Evolutionary conservation across 1,139 yeast species (phyloP).

Genomic region (Taphrina communis): DNA sequence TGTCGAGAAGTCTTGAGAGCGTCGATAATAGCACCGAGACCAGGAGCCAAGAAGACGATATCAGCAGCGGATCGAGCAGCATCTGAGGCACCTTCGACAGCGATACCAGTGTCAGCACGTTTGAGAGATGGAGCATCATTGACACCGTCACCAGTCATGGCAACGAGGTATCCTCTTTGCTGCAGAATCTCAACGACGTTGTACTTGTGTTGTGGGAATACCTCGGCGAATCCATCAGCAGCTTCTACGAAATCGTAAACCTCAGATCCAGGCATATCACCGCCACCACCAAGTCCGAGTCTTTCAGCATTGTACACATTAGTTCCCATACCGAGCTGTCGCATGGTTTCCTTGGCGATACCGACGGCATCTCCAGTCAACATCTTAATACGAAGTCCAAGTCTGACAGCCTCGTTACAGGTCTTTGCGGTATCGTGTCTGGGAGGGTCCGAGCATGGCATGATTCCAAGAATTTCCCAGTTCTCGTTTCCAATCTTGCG

Average conservation of each 20-base stretch:
- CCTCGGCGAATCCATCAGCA: conserved; percentile 83
- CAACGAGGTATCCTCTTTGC: conserved; percentile 77
- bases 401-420: conserved; percentile 67
- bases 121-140: conserved; percentile 79
- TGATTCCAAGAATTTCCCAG: conserved; percentile 75
- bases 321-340: conserved; percentile 73
- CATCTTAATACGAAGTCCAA: conserved; percentile 73
- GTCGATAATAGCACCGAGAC: conserved; percentile 78
- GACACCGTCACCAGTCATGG: conserved; percentile 85
- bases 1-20: conserved; percentile 78
- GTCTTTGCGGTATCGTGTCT: conserved; percentile 75
- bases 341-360: conserved; percentile 73
- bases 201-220: conserved; percentile 81
- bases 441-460: conserved; percentile 79
- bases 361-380: conserved; percentile 79
- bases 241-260: conserved; percentile 78
- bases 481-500: conserved; percentile 74
- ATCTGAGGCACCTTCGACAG: conserved; percentile 81
- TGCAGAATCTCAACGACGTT: conserved; percentile 78
- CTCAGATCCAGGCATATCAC: conserved; percentile 75
- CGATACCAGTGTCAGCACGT: conserved; percentile 83
- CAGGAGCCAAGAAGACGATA: conserved; percentile 79
- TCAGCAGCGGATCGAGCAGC: conserved; percentile 83
- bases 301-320: conserved; percentile 74
- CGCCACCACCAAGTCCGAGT: conserved; percentile 74